Percentiles rank a stretch among this genome's conserved stretches.
Evolutionary conservation across 2,329 filamentous ascomycete species (phyloP).

Genomic region (Ascochyta rabiei): DNA sequence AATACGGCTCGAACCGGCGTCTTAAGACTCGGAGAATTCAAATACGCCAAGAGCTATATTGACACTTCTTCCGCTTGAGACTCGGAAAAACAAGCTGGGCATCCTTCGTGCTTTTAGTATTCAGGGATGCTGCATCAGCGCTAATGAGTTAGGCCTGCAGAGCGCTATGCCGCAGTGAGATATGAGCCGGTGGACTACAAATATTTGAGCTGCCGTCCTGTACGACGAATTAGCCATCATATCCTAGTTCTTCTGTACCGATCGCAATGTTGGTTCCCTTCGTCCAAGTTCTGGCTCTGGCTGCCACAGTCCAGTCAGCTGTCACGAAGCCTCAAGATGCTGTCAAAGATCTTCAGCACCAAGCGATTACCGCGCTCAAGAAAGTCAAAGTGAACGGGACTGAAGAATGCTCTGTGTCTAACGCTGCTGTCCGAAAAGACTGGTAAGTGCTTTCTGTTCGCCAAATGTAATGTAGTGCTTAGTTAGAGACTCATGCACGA

Average conservation of each 20-base stretch:
- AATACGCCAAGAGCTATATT: not conserved
- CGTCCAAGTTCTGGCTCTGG: constrained; percentile 16
- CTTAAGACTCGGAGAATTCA: not conserved
- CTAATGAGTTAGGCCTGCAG: not conserved
- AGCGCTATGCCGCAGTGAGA: not conserved
- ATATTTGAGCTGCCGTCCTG: not conserved
- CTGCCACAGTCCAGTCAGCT: constrained; percentile 11
- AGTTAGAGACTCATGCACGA: not conserved
- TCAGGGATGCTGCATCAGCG: not conserved
- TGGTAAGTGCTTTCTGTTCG: constrained; percentile 14
- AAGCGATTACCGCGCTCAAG: constrained; percentile 19
- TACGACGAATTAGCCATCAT: not conserved
- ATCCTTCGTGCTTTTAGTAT: not conserved
- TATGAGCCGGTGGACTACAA: not conserved
- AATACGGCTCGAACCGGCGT: not conserved
- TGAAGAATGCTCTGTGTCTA: constrained; percentile 13
- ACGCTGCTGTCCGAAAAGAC: constrained; percentile 18
- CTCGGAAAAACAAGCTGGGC: not conserved
- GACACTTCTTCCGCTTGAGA: not conserved
- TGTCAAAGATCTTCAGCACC: constrained; percentile 20
- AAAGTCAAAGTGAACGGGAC: constrained; percentile 11
- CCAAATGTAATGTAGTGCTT: not conserved
- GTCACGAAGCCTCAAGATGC: constrained; percentile 13
- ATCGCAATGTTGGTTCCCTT: not conserved
- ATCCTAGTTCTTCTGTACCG: not conserved